Evolutionary conservation across 108 stramenopile genomes (phyloP).

Genomic region (Pseudonitzschia delicatissima): DNA sequence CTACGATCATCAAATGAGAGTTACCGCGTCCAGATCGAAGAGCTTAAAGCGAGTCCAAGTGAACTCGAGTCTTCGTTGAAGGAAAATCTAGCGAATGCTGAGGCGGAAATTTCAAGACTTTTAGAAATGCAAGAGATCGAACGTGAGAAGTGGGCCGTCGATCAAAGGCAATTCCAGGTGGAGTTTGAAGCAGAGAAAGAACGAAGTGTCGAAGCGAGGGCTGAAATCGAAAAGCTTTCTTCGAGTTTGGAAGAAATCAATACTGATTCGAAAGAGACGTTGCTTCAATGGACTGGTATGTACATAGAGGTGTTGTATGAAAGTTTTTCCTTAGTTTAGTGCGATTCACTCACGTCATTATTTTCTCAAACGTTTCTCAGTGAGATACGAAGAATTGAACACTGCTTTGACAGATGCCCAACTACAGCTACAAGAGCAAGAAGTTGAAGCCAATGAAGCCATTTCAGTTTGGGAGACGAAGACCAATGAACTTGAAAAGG

Average conservation of each 20-base stretch:
- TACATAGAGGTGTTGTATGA: background rate
- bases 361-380: background rate
- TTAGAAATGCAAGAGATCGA: background rate
- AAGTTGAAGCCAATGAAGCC: slow-evolving; percentile 53
- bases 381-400: slow-evolving; percentile 47
- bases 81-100: background rate
- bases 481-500: slow-evolving; percentile 43
- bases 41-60: background rate
- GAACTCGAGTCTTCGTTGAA: background rate
- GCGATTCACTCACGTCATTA: background rate
- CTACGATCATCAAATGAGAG: slow-evolving; percentile 7
- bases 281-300: slow-evolving; percentile 63
- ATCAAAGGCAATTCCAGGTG: background rate
- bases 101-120: background rate
- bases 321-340: background rate
- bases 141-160: background rate
- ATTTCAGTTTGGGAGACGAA: slow-evolving; percentile 63
- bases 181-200: background rate
- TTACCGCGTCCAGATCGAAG: slow-evolving; percentile 4
- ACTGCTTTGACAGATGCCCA: slow-evolving; percentile 25
- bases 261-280: slow-evolving; percentile 47
- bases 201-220: slow-evolving; percentile 28
- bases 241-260: slow-evolving; percentile 39
- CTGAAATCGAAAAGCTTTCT: slow-evolving; percentile 41
- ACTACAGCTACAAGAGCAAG: slow-evolving; percentile 36